phyloP scores from a whole-genome alignment of 805 yeast species.

The Saturnispora mendoncae region DNA sequence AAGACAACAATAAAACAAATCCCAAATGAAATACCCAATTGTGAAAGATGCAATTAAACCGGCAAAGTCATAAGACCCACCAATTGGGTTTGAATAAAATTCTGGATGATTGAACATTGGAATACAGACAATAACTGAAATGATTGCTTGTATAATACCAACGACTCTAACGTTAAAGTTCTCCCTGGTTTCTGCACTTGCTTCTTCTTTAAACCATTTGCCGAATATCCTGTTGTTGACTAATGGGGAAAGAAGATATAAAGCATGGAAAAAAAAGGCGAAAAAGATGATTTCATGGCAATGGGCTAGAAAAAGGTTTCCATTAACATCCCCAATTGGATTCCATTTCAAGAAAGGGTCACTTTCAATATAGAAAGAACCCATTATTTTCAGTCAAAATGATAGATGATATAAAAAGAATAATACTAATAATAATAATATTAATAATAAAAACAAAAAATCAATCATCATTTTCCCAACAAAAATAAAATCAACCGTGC shows the following conservation, averaged over 20 bases:
- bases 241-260: slow-evolving; percentile 46
- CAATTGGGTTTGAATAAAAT: slow-evolving; percentile 41
- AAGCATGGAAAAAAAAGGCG: slow-evolving; percentile 46
- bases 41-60: slow-evolving; percentile 68
- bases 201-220: slow-evolving; percentile 33
- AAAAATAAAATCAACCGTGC: too few relatives aligned
- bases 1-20: slow-evolving; percentile 55
- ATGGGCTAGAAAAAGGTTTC: slow-evolving; percentile 41
- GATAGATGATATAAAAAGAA: not conserved
- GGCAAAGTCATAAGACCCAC: slow-evolving; percentile 68
- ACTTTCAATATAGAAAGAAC: slow-evolving; percentile 17
- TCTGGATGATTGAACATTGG: slow-evolving; percentile 59
- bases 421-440: too few relatives aligned
- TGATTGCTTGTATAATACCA: slow-evolving; percentile 71
- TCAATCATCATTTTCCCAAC: not conserved
- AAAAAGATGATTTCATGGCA: slow-evolving; percentile 68
- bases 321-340: slow-evolving; percentile 38
- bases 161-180: slow-evolving; percentile 90
- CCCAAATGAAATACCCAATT: slow-evolving; percentile 90
- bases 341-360: slow-evolving; percentile 38
- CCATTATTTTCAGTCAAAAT: slow-evolving; percentile 12
- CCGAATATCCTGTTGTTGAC: slow-evolving; percentile 45
- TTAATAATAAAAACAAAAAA: not conserved
- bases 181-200: slow-evolving; percentile 37
- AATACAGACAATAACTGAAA: slow-evolving; percentile 49